These are phyloP conservation scores for Cochlearia excelsa DNA, from an alignment of 345 rosid genomes.

Conservation along the genomic window DNA sequence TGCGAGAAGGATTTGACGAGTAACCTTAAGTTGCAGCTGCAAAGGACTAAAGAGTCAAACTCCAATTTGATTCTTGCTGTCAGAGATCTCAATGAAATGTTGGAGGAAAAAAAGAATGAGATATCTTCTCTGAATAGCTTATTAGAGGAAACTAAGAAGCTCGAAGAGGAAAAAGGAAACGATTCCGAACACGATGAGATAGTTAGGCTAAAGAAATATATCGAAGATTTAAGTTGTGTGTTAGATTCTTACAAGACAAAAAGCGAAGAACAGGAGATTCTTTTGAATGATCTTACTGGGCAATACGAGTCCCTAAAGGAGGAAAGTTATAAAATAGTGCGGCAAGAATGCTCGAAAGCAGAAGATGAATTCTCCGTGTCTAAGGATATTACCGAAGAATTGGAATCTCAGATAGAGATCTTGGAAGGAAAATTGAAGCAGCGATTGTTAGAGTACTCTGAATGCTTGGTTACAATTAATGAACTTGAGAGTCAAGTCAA, in stretches of 20 bases:
- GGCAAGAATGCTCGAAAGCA: slow-evolving; percentile 42
- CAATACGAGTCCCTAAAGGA: slow-evolving; percentile 64
- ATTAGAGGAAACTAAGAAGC: slow-evolving; percentile 38
- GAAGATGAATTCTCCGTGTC: slow-evolving; percentile 42
- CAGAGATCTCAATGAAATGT: slow-evolving; percentile 66
- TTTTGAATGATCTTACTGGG: slow-evolving; percentile 58
- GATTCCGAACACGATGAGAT: slow-evolving; percentile 41
- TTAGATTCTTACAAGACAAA: slow-evolving; percentile 57
- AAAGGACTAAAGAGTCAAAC: slow-evolving; percentile 82
- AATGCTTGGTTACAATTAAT: slow-evolving; percentile 52
- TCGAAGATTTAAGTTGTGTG: slow-evolving; percentile 54
- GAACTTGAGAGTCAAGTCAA: slow-evolving; percentile 66
- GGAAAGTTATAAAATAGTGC: slow-evolving; percentile 58
- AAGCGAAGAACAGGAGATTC: slow-evolving; percentile 66
- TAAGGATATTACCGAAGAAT: slow-evolving; percentile 42
- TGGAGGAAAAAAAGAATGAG: slow-evolving; percentile 59
- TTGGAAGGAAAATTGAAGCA: slow-evolving; percentile 66
- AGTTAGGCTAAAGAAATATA: slow-evolving; percentile 49
- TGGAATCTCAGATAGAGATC: slow-evolving; percentile 52
- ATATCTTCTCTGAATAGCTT: slow-evolving; percentile 42
- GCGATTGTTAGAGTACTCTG: slow-evolving; percentile 63
- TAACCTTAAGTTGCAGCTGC: slow-evolving; percentile 74
- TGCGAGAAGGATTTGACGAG: slow-evolving; percentile 63
- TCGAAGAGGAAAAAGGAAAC: slow-evolving; percentile 32
- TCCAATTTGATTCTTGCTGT: slow-evolving; percentile 80